Conservation (phyloP, 371 early-diverging fungal genomes). For the Mucor indicus region DNA sequence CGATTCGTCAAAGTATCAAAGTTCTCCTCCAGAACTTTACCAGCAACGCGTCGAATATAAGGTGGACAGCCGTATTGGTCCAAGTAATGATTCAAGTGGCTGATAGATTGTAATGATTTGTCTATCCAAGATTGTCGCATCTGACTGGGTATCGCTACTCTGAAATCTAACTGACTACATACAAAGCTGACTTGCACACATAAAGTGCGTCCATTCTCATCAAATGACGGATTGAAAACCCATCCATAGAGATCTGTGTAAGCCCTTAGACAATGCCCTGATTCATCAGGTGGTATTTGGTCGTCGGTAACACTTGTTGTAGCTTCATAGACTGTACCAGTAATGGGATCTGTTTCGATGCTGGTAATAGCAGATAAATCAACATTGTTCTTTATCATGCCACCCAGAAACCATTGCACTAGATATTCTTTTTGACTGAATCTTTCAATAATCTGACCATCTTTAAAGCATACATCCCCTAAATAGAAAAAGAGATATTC, state of each 20-base stretch:
- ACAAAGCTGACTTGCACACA: conserved; percentile 53
- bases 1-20: conserved; percentile 25
- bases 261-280: conserved; percentile 40
- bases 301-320: conserved; percentile 56
- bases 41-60: conserved; percentile 48
- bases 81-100: conserved; percentile 37
- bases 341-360: conserved; percentile 53
- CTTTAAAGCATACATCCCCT: conserved; percentile 57
- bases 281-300: conserved; percentile 45
- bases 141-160: conserved; percentile 31
- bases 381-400: conserved; percentile 20
- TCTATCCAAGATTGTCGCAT: conserved; percentile 22
- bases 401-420: conserved; percentile 33
- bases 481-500: conserved; percentile 1
- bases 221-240: conserved; percentile 47
- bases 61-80: conserved; percentile 53
- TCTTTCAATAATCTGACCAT: conserved; percentile 46
- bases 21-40: conserved; percentile 35
- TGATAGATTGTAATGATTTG: conserved; percentile 25
- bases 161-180: conserved; percentile 55
- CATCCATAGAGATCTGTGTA: conserved; percentile 59
- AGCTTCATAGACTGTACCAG: conserved; percentile 54
- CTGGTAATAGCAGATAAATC: conserved; percentile 51
- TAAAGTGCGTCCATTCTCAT: conserved; percentile 35
- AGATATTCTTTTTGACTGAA: conserved; percentile 58